A percentile compares a stretch with the other conserved stretches of the same genome.
Conservation (phyloP, 371 early-diverging fungal genomes). For the Blakeslea trispora region DNA sequence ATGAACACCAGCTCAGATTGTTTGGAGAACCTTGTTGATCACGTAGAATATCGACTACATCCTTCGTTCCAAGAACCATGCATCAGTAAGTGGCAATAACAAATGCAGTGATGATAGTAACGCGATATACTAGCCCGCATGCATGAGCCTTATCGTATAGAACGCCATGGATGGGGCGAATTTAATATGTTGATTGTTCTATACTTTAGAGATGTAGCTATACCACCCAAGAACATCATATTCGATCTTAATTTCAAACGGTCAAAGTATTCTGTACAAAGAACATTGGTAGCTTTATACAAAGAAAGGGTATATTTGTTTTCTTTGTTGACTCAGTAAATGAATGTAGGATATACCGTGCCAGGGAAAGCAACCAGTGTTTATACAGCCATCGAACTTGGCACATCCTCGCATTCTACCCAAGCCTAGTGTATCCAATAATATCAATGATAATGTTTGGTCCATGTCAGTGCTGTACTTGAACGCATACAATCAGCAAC, state of each 20-base stretch:
- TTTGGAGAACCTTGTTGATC: conserved; percentile 1
- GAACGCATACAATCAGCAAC: too few species aligned
- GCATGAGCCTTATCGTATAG: conserved; percentile 5
- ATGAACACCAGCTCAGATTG: neutral
- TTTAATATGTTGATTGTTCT: conserved; percentile 1
- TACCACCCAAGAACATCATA: neutral
- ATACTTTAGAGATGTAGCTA: neutral
- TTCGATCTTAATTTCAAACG: conserved; percentile 14
- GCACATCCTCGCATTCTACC: too few species aligned
- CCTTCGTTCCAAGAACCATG: conserved; percentile 4
- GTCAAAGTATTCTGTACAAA: neutral
- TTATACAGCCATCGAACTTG: too few species aligned
- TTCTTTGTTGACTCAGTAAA: too few species aligned
- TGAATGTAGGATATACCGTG: too few species aligned
- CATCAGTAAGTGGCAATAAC: conserved; percentile 1
- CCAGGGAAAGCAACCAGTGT: too few species aligned
- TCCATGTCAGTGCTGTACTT: too few species aligned
- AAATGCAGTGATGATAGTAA: neutral
- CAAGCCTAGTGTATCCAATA: too few species aligned
- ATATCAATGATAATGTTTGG: too few species aligned
- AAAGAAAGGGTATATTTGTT: too few species aligned
- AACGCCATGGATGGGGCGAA: conserved; percentile 12
- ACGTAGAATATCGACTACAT: conserved; percentile 17
- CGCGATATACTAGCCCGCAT: neutral
- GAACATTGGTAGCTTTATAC: conserved; percentile 2